These are phyloP conservation scores for Pittosporum tobira DNA, from an alignment of 129 eudicot genomes.

Conservation along the genomic window DNA sequence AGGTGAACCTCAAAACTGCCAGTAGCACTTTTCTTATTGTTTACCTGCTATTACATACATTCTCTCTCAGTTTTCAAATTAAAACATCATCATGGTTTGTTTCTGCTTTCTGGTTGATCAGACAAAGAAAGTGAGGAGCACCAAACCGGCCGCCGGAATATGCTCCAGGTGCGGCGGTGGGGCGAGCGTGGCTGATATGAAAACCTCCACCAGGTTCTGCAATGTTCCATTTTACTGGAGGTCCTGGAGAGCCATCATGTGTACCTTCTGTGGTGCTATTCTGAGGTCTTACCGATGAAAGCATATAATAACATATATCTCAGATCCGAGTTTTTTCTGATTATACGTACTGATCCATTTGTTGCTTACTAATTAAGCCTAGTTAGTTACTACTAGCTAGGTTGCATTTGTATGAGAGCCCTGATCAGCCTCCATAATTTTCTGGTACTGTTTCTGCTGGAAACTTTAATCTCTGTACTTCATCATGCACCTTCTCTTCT, in stretches of 20 bases:
- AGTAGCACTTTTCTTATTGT: background rate
- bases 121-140: conserved; percentile 36
- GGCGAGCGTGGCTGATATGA: conserved; percentile 79
- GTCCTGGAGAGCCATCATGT: conserved; percentile 69
- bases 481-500: too few species aligned
- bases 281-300: conserved; percentile 51
- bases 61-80: too few species aligned
- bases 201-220: conserved; percentile 71
- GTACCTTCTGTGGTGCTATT: conserved; percentile 78
- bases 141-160: conserved; percentile 72
- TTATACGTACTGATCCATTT: too few species aligned
- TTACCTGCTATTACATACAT: too few species aligned
- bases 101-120: conserved; percentile 81
- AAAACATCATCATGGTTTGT: conserved; percentile 35
- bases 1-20: too few species aligned
- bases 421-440: too few species aligned
- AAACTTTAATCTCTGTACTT: background rate
- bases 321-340: background rate
- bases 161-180: conserved; percentile 86
- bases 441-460: background rate
- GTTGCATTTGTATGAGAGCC: too few species aligned
- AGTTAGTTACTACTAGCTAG: too few species aligned
- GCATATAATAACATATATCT: too few species aligned
- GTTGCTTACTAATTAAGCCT: too few species aligned
- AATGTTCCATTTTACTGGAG: conserved; percentile 63